Conservation (phyloP, 1,139 yeast genomes). For the Arxiozyma slooffiae region DNA sequence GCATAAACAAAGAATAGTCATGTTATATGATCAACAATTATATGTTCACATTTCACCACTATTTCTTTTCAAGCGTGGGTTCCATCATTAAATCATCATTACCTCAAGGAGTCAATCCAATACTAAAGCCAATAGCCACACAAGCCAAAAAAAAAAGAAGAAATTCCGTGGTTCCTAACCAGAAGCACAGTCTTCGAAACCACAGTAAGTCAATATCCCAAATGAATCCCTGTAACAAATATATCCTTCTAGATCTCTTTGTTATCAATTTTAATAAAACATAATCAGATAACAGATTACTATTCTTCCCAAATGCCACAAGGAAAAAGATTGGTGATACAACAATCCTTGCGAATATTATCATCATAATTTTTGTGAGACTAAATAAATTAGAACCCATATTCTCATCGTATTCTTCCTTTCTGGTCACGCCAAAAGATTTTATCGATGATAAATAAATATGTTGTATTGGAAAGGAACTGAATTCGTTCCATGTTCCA, state of each 20-base stretch:
- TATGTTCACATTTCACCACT: too few relatives aligned
- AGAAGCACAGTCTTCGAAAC: constrained; percentile 21
- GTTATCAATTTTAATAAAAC: constrained; percentile 18
- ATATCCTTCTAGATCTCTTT: constrained; percentile 14
- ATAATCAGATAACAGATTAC: constrained; percentile 12
- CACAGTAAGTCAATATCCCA: constrained; percentile 24
- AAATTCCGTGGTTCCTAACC: constrained; percentile 17
- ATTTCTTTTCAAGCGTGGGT: not conserved
- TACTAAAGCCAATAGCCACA: constrained; percentile 31
- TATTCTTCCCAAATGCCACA: constrained; percentile 16
- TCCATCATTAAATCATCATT: not conserved
- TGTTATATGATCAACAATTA: too few relatives aligned
- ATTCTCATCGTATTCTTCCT: constrained; percentile 1
- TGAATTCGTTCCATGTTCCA: constrained; percentile 1
- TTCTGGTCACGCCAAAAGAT: constrained; percentile 10
- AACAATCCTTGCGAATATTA: constrained; percentile 15
- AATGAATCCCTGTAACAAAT: constrained; percentile 18
- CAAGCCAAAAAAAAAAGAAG: constrained; percentile 24
- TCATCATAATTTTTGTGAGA: constrained; percentile 11
- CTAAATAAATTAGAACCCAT: constrained; percentile 17
- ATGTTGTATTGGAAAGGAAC: constrained; percentile 15
- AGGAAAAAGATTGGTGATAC: constrained; percentile 26
- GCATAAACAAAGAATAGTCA: not conserved
- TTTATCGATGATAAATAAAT: constrained; percentile 13
- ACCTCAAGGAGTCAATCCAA: constrained; percentile 25